Conservation (phyloP, 768 basidiomycete species). For the Vararia minispora region DNA sequence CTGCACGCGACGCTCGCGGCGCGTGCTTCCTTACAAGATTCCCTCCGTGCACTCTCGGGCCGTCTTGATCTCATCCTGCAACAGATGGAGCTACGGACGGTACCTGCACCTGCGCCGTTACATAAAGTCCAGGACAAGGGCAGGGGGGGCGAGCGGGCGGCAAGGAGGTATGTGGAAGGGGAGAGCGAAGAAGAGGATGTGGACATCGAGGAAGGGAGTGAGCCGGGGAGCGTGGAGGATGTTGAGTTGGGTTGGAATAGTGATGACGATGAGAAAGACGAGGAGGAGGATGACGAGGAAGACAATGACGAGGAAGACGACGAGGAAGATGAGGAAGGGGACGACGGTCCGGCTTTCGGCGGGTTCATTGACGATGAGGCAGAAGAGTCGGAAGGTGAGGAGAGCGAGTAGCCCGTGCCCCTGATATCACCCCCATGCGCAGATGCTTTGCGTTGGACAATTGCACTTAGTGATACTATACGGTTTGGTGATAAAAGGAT, state of each 20-base stretch:
- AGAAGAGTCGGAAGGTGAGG: slow-evolving; percentile 40
- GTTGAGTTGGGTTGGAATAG: slow-evolving; percentile 62
- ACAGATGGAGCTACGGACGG: slow-evolving; percentile 83
- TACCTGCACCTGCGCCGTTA: slow-evolving; percentile 50
- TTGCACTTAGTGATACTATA: too few relatives aligned
- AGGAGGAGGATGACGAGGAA: slow-evolving; percentile 51
- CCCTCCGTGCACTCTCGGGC: slow-evolving; percentile 76
- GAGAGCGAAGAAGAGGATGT: slow-evolving; percentile 59
- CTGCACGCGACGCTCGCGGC: slow-evolving; percentile 74
- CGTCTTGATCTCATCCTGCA: slow-evolving; percentile 89
- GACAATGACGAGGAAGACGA: slow-evolving; percentile 34
- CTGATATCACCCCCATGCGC: too few relatives aligned
- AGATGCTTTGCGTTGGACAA: not conserved
- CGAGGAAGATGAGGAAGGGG: slow-evolving; percentile 36
- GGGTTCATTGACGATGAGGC: slow-evolving; percentile 51
- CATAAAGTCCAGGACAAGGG: slow-evolving; percentile 26
- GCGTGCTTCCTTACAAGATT: slow-evolving; percentile 74
- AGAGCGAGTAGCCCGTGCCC: slow-evolving; percentile 30
- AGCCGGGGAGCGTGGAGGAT: slow-evolving; percentile 70
- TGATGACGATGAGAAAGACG: slow-evolving; percentile 30
- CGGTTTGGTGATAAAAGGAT: too few relatives aligned
- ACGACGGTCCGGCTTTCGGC: slow-evolving; percentile 12
- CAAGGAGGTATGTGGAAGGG: slow-evolving; percentile 63
- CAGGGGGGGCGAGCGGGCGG: slow-evolving; percentile 23
- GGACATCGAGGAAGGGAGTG: slow-evolving; percentile 52